These are phyloP conservation scores for Cyberlindnera veronae DNA, from an alignment of 805 yeast genomes.

Conservation along the genomic window DNA sequence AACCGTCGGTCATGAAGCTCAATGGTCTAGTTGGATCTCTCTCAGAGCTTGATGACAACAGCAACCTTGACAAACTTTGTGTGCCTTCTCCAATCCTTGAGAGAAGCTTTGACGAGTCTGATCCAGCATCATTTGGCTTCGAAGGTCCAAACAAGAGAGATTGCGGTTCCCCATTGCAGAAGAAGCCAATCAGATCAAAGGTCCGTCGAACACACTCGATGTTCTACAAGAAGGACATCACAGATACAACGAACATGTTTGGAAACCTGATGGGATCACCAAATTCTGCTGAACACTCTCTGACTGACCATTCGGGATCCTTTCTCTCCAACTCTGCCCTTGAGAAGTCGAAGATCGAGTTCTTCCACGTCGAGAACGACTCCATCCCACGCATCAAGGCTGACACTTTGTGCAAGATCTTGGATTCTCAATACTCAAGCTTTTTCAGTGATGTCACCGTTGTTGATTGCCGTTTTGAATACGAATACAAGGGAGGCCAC, in stretches of 20 bases:
- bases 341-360: constrained; percentile 35
- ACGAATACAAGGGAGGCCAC: constrained; percentile 93
- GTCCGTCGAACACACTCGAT: constrained; percentile 65
- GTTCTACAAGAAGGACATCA: constrained; percentile 54
- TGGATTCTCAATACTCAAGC: constrained; percentile 50
- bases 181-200: constrained; percentile 32
- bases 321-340: constrained; percentile 16
- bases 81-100: constrained; percentile 28
- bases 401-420: constrained; percentile 51
- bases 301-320: constrained; percentile 14
- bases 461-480: constrained; percentile 88
- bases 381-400: constrained; percentile 68
- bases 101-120: constrained; percentile 12
- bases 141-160: constrained; percentile 27
- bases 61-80: constrained; percentile 23
- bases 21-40: constrained; percentile 4
- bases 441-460: constrained; percentile 45
- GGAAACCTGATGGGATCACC: constrained; percentile 27
- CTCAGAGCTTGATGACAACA: constrained; percentile 11
- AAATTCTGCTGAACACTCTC: constrained; percentile 3
- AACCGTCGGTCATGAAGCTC: constrained; percentile 5
- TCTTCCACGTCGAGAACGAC: constrained; percentile 49
- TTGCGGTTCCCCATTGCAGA: constrained; percentile 39
- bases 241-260: constrained; percentile 33
- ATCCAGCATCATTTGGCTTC: constrained; percentile 11